Evolutionary conservation across 2,329 filamentous ascomycete genomes (phyloP), one percentile per base, ranked within the genome.

Genomic region (Grosmannia serpens): DNA sequence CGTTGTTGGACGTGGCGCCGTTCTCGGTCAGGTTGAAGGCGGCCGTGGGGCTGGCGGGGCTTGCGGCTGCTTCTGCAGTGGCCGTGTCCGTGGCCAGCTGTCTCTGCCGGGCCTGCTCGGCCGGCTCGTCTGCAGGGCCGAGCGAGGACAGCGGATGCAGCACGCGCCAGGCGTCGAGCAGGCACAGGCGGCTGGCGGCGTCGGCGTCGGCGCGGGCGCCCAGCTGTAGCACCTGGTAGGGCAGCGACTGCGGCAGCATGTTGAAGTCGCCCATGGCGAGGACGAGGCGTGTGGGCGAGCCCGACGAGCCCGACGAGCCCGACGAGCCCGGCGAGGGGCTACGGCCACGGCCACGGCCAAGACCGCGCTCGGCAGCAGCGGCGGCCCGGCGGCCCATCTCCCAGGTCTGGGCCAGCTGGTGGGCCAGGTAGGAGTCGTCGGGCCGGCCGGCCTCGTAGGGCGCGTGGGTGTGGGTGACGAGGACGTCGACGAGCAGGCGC

Each of bases 231-330:
- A 97, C 78, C 57, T 85, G 82, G 73, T 97, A 89, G 35, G 88
- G 86, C 62, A 96, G 82, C 29, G 89, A 95, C 47, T 87, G 73
- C 0, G 94, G 94, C n/a, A 90, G 77, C 87, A 96, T 95, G 74
- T 97, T 97, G 75, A 97, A 96, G 74, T 97, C 94, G 29, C 94
- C 94, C 57, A 96, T 75, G 7, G 86, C 91, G 50, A 97, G 76
- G 56, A 91, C 91, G 33, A 97, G 77, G 69, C 92, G 88, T 8
- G 91, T 90, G 17, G 87, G 79, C 64, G 91, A 87, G 2, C 20
- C n/a, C n/a, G n/a, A n/a, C n/a, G n/a, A n/a, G n/a, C n/a, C n/a
- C n/a, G n/a, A n/a, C n/a, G n/a, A n/a, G n/a, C n/a, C n/a, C n/a
- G n/a, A n/a, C n/a, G n/a, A n/a, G n/a, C n/a, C n/a, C n/a, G 13